These are phyloP conservation scores for Arabis hirsuta DNA, from an alignment of 345 rosid genomes.

Conservation along the genomic window DNA sequence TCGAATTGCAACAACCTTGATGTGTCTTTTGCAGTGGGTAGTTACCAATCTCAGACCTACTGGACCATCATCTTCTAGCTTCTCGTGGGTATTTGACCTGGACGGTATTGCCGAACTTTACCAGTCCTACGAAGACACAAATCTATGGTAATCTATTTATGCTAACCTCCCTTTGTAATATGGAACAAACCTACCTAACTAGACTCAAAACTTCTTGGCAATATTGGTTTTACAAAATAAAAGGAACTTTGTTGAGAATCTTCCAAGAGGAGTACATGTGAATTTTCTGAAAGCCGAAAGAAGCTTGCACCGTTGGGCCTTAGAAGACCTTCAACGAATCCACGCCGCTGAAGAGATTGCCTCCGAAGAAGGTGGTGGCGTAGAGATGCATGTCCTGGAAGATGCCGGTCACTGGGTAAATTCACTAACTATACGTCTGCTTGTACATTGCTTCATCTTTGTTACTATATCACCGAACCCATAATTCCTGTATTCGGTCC, in stretches of 20 bases:
- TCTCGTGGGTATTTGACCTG: conserved; percentile 86
- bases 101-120: conserved; percentile 81
- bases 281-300: conserved; percentile 96
- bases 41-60: conserved; percentile 75
- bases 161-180: background rate
- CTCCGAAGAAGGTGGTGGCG: conserved; percentile 85
- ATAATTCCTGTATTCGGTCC: background rate
- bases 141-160: conserved; percentile 64
- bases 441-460: conserved; percentile 29
- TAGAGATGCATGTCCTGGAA: conserved; percentile 96
- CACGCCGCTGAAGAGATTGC: conserved; percentile 94
- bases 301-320: conserved; percentile 96
- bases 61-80: conserved; percentile 57
- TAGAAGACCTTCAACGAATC: conserved; percentile 87
- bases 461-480: background rate
- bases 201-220: conserved; percentile 20
- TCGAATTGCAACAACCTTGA: conserved; percentile 24
- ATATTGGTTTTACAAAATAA: conserved; percentile 23
- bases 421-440: background rate
- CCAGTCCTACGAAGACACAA: conserved; percentile 86
- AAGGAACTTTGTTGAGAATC: conserved; percentile 86
- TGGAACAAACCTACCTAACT: conserved; percentile 11
- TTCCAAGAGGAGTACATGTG: conserved; percentile 86
- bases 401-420: conserved; percentile 97
- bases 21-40: conserved; percentile 70